Conservation (phyloP, 2,329 filamentous ascomycete species). For the Fusarium newnesense region DNA sequence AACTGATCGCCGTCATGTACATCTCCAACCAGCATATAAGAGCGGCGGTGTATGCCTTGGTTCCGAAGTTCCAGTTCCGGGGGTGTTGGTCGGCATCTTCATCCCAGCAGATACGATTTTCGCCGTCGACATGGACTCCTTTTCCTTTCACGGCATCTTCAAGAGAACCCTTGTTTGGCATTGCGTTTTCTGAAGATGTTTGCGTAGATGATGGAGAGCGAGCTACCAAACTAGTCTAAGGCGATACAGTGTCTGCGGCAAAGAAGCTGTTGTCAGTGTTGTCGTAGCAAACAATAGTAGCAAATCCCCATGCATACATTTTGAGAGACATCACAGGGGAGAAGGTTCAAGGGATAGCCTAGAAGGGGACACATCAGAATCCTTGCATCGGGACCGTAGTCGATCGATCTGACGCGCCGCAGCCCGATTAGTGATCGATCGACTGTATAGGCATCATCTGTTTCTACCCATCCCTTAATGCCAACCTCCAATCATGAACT, state of each 20-base stretch:
- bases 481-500: fast-evolving
- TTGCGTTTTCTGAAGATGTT: fast-evolving
- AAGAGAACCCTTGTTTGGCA: background rate
- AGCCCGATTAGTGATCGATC: background rate
- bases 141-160: background rate
- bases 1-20: background rate
- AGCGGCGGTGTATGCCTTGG: background rate
- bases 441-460: background rate
- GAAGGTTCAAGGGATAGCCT: background rate
- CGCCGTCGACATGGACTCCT: background rate
- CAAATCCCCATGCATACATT: too few relatives aligned
- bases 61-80: background rate
- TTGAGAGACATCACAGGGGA: fast-evolving
- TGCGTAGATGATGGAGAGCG: too few relatives aligned
- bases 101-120: background rate
- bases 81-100: background rate
- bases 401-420: background rate
- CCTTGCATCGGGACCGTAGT: background rate
- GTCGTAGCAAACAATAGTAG: too few relatives aligned
- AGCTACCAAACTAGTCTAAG: too few relatives aligned
- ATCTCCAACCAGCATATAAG: background rate
- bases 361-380: background rate
- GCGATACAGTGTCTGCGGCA: background rate
- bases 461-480: background rate
- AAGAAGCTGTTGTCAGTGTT: too few relatives aligned